Evolutionary conservation across 2,329 filamentous ascomycete species (phyloP), one percentile per base, ranked within the genome.

Genomic region (Lasiodiplodia gonubiensis): DNA sequence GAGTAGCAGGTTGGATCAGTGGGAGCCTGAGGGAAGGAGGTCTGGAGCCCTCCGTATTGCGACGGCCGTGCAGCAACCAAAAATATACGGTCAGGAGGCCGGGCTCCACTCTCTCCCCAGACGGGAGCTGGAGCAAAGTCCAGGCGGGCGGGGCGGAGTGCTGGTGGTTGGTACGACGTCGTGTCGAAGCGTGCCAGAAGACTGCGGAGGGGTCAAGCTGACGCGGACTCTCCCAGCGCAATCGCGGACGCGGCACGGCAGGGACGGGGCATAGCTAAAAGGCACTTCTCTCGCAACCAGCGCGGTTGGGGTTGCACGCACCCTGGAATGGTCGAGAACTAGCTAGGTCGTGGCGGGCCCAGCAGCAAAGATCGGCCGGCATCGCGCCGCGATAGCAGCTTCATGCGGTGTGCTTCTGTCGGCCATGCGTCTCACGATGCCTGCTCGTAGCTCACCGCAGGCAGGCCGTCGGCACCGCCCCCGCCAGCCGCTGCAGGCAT

Each of bases 251-350:
- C 52, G 23, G 35, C 55, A 37, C 55, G 23, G 12, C 57, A 61
- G 57, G 57, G 57, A 49, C 57, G 37, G 46, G 46, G 27, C 18
- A n/a, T 27, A 27, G 10, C 25, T 23, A 61, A 61, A 42, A 61
- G 49, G 57, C 48, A 49, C 57, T 33, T 33, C 39, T 5, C 57
- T 49, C n/a, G 39, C 27, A 37, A 30, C 7, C 27, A 66, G 63
- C 35, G 63, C 64, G 64, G 64, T 52, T 66, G 64, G 52, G 64
- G 42, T 39, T 55, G 52, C 49, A 48, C 63, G 37, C 51, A 57
- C 64, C 51, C 48, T 59, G 64, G 64, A 66, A 66, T 66, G 64
- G 64, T 59, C 64, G 64, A 66, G 64, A 66, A 59, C 53, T 27
- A 66, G 42, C 53, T 46, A 51, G 59, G 63, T 35, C 30, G 14